Evolutionary conservation across 768 basidiomycete genomes (phyloP).

Genomic region (Pleurotus cornucopiae): DNA sequence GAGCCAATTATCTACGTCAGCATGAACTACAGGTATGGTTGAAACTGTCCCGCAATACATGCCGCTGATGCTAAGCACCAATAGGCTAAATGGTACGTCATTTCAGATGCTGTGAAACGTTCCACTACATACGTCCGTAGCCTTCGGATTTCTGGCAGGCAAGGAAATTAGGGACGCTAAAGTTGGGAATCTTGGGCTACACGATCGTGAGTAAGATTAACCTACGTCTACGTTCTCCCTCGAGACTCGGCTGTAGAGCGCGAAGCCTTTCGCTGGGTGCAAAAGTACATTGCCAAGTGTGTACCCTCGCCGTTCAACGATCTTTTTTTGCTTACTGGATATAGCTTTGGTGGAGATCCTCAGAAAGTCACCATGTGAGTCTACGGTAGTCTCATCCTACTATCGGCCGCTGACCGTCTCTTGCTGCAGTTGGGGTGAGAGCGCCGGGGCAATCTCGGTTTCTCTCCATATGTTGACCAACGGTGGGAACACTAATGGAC

Average conservation of each 20-base stretch:
- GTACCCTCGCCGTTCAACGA: neutral
- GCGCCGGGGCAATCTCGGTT: conserved; percentile 50
- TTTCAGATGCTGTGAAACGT: neutral
- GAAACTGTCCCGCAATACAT: neutral
- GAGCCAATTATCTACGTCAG: conserved; percentile 48
- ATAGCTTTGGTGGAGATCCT: conserved; percentile 61
- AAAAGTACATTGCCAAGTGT: conserved; percentile 51
- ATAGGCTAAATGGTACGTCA: neutral
- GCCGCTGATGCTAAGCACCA: neutral
- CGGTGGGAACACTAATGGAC: conserved; percentile 36
- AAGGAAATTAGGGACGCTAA: conserved; percentile 48
- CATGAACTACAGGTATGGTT: conserved; percentile 43
- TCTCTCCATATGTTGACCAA: conserved; percentile 47
- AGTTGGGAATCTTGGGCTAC: conserved; percentile 62
- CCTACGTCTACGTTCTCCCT: no score
- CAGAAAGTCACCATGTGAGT: conserved; percentile 53
- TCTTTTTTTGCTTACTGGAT: no score
- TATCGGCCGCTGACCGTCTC: neutral
- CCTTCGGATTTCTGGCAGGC: conserved; percentile 49
- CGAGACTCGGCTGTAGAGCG: conserved; percentile 32
- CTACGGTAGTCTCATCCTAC: neutral
- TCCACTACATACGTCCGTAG: conserved; percentile 14
- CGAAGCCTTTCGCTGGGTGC: conserved; percentile 59
- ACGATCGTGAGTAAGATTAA: conserved; percentile 44
- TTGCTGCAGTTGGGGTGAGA: conserved; percentile 31